These are phyloP conservation scores for Ophiostoma populinum DNA, from an alignment of 2,329 filamentous ascomycete species.

Conservation along the genomic window DNA sequence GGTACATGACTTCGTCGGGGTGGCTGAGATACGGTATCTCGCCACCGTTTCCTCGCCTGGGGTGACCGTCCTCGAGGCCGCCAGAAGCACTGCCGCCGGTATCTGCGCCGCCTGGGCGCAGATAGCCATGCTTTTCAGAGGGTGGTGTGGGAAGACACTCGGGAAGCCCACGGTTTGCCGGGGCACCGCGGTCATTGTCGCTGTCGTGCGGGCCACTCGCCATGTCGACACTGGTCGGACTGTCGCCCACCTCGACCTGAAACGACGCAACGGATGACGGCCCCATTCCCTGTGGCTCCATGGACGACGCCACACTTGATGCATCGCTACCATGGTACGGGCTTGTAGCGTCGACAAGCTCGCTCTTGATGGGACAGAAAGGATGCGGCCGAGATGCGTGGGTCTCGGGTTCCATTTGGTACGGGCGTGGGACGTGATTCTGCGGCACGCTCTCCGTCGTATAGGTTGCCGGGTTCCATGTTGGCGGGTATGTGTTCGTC, in stretches of 20 bases:
- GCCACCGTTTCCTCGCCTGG: constrained; percentile 9
- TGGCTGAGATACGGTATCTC: constrained; percentile 49
- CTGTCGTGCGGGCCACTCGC: not conserved
- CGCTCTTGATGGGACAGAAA: constrained; percentile 12
- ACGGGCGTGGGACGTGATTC: too few species aligned
- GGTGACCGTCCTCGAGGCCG: not conserved
- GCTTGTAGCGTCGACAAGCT: constrained; percentile 11
- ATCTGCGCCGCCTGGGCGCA: not conserved
- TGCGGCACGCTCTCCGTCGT: too few species aligned
- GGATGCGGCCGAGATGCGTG: too few species aligned
- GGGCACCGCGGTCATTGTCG: not conserved
- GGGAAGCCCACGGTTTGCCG: constrained; percentile 4
- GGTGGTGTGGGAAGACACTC: constrained; percentile 24
- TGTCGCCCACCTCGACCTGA: constrained; percentile 9
- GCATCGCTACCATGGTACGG: constrained; percentile 20
- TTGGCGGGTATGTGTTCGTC: too few species aligned
- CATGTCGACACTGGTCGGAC: constrained; percentile 10
- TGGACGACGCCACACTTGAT: constrained; percentile 22
- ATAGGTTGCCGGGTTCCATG: too few species aligned
- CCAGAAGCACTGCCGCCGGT: not conserved
- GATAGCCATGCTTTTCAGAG: constrained; percentile 18
- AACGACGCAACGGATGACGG: constrained; percentile 16
- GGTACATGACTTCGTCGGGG: constrained; percentile 67
- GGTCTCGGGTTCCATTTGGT: too few species aligned
- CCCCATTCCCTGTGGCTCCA: constrained; percentile 18